phyloP scores from a whole-genome alignment of 2,329 filamentous ascomycete species.

The Aureobasidium vineae region DNA sequence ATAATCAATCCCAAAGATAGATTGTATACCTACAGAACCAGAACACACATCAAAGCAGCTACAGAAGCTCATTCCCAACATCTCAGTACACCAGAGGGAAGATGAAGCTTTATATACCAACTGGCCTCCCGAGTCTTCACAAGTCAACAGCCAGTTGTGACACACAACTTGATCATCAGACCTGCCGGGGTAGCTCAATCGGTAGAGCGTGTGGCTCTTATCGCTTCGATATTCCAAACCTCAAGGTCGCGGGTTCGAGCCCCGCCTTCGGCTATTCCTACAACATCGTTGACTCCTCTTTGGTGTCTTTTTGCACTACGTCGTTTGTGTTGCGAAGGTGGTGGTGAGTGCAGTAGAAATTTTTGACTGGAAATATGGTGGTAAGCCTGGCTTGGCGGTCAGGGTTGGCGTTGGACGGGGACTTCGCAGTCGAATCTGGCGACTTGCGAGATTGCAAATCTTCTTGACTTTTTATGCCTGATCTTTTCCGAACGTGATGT shows the following conservation, averaged over 20 bases:
- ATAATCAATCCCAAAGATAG: no score
- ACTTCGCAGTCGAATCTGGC: no score
- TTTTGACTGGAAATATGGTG: not conserved
- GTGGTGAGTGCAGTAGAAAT: not conserved
- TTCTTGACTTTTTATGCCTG: no score
- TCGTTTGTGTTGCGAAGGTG: not conserved
- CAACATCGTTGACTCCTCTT: not conserved
- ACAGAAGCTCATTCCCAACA: no score
- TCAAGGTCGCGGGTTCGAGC: conserved; percentile 26
- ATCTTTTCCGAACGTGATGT: no score
- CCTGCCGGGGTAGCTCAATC: conserved; percentile 50
- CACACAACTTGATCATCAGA: conserved; percentile 1
- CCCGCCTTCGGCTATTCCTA: conserved; percentile 26
- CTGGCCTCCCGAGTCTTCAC: not conserved
- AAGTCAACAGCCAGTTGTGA: not conserved
- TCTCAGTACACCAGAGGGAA: no score
- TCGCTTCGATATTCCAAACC: conserved; percentile 2
- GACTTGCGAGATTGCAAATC: no score
- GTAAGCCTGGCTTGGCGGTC: not conserved
- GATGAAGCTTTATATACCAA: not conserved
- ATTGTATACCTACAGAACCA: no score
- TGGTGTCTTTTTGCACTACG: not conserved
- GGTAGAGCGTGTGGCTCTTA: conserved; percentile 51
- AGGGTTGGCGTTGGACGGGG: not conserved
- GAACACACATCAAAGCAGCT: no score